Conservation (phyloP, 177 flowering plant species). For the Tripterygium wilfordii region DNA sequence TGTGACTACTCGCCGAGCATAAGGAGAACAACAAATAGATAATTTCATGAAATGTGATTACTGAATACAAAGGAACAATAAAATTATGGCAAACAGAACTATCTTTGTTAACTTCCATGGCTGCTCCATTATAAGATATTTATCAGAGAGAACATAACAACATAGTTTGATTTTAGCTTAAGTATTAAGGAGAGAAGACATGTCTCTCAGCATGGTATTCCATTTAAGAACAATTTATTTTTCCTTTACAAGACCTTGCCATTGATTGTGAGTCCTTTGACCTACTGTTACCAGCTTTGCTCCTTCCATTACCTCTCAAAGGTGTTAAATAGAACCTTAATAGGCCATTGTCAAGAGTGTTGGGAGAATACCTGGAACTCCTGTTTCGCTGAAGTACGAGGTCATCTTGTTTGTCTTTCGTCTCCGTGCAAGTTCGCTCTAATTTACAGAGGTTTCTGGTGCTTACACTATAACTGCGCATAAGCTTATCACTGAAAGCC, state of each 20-base stretch:
- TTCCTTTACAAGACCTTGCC: constrained; percentile 36
- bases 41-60: too few relatives aligned
- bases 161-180: constrained; percentile 11
- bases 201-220: constrained; percentile 17
- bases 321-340: constrained; percentile 82
- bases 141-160: too few relatives aligned
- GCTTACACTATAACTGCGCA: constrained; percentile 38
- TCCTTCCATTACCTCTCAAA: constrained; percentile 48
- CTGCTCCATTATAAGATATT: too few relatives aligned
- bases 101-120: too few relatives aligned
- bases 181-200: constrained; percentile 8
- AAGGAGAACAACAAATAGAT: too few relatives aligned
- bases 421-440: constrained; percentile 21
- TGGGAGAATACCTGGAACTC: constrained; percentile 55
- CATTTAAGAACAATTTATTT: background rate
- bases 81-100: too few relatives aligned
- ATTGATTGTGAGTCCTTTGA: constrained; percentile 36
- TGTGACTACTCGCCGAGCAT: too few relatives aligned
- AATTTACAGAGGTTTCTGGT: constrained; percentile 19
- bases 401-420: constrained; percentile 39
- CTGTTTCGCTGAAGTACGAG: constrained; percentile 42
- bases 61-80: too few relatives aligned
- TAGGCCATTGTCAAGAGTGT: constrained; percentile 57
- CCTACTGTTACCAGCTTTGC: constrained; percentile 42
- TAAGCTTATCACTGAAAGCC: constrained; percentile 24